Conservation (phyloP, 495 filamentous ascomycete genomes). For the Lophium mytilinum region DNA sequence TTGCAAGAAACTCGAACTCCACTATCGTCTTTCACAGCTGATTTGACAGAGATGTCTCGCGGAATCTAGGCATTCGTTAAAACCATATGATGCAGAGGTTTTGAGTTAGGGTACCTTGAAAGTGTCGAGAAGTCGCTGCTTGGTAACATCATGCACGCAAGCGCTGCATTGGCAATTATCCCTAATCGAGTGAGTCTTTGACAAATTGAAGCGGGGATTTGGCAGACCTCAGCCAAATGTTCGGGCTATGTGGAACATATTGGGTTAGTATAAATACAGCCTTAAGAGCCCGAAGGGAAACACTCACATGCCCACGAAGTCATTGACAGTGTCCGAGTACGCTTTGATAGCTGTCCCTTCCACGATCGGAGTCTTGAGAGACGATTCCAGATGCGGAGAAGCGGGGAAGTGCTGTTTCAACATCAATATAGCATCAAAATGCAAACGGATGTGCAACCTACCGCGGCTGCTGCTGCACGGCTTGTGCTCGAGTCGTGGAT, state of each 20-base stretch:
- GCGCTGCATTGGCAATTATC: conserved; percentile 71
- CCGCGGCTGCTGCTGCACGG: not conserved
- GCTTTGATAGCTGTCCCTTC: not conserved
- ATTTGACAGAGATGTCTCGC: conserved; percentile 39
- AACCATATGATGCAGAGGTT: not conserved
- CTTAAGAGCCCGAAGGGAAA: not conserved
- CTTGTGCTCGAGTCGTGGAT: no score
- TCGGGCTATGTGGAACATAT: conserved; percentile 3
- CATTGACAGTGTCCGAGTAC: not conserved
- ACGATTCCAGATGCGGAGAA: not conserved
- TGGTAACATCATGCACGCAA: conserved; percentile 72
- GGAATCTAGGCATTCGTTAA: conserved; percentile 41
- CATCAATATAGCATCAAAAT: not conserved
- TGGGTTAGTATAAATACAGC: not conserved
- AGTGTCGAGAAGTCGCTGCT: conserved; percentile 63
- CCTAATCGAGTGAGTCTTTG: conserved; percentile 34
- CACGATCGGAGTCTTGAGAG: not conserved
- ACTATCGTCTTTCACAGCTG: conserved; percentile 25
- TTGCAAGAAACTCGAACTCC: conserved; percentile 41
- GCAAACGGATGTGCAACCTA: not conserved
- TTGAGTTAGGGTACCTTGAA: conserved; percentile 46
- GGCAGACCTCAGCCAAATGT: conserved; percentile 25
- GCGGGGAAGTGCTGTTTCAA: not conserved
- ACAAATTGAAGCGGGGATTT: not conserved
- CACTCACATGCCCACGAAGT: not conserved